These are phyloP conservation scores for Penicillium sp. DNA, from an alignment of 2,329 filamentous ascomycete genomes.

Conservation along the genomic window DNA sequence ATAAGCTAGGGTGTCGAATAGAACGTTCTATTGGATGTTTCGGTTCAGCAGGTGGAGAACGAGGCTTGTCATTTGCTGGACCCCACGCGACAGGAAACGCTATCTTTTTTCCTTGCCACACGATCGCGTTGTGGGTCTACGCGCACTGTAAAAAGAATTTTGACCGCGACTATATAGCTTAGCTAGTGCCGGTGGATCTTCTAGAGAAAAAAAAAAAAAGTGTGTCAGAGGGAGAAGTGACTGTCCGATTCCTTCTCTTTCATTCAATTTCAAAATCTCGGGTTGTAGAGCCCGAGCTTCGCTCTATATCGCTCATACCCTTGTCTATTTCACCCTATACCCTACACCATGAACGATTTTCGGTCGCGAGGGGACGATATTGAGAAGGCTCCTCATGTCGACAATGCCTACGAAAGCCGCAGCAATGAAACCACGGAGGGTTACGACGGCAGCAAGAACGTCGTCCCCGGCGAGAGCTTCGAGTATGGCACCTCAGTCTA, in stretches of 20 bases:
- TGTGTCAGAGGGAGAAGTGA: constrained; percentile 16
- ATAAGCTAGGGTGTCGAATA: constrained; percentile 14
- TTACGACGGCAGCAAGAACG: constrained; percentile 31
- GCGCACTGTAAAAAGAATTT: constrained; percentile 11
- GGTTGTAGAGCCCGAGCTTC: constrained; percentile 16
- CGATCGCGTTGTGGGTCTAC: constrained; percentile 14
- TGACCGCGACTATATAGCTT: constrained; percentile 12
- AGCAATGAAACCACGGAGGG: constrained; percentile 23
- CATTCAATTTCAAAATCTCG: constrained; percentile 10
- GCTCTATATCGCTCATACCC: constrained; percentile 7
- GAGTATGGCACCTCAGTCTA: constrained; percentile 53
- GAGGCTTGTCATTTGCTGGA: constrained; percentile 23
- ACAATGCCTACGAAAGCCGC: constrained; percentile 31
- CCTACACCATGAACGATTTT: constrained; percentile 14
- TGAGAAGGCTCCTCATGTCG: constrained; percentile 33
- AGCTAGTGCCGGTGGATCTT: constrained; percentile 13
- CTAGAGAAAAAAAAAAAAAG: constrained; percentile 13
- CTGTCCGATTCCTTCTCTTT: constrained; percentile 6
- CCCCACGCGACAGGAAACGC: constrained; percentile 16
- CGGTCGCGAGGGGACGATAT: constrained; percentile 28
- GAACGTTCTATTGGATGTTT: not conserved
- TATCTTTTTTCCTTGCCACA: constrained; percentile 16
- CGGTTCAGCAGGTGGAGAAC: not conserved
- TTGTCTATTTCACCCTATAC: not conserved
- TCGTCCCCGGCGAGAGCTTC: constrained; percentile 57